Evolutionary conservation across 805 yeast genomes (phyloP).

Genomic region (Ogataea methylovora): DNA sequence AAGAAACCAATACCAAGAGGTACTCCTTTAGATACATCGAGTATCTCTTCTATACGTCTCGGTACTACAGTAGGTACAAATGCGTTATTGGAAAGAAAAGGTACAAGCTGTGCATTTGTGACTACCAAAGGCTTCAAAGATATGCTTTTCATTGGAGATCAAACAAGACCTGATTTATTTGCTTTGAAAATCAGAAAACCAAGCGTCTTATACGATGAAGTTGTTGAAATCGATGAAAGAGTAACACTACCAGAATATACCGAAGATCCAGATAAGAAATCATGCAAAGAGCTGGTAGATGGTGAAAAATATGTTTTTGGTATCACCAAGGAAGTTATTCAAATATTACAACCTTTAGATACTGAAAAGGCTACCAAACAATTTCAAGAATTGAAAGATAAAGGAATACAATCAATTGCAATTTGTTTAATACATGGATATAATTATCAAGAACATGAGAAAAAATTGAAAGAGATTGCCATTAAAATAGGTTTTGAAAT

Average conservation of each 20-base stretch:
- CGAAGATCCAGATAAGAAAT: constrained; percentile 58
- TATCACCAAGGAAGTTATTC: constrained; percentile 30
- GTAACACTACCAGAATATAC: constrained; percentile 76
- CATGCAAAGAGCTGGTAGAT: constrained; percentile 18
- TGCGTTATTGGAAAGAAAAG: constrained; percentile 87
- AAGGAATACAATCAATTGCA: constrained; percentile 26
- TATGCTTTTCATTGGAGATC: constrained; percentile 78
- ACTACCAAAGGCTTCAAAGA: constrained; percentile 89
- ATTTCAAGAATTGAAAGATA: constrained; percentile 12
- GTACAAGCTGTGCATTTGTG: constrained; percentile 76
- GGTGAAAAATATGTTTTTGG: constrained; percentile 25
- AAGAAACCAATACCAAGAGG: constrained; percentile 50
- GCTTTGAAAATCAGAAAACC: constrained; percentile 72
- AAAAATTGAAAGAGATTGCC: constrained; percentile 25
- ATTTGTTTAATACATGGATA: constrained; percentile 29
- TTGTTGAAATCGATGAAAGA: constrained; percentile 83
- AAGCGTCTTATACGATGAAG: constrained; percentile 62
- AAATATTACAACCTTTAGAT: constrained; percentile 27
- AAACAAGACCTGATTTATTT: constrained; percentile 84
- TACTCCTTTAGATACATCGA: constrained; percentile 50
- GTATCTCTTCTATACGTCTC: constrained; percentile 67
- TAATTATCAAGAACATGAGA: constrained; percentile 31
- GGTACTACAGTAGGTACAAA: constrained; percentile 96
- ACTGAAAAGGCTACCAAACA: constrained; percentile 19
- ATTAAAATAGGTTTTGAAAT: constrained; percentile 41